A percentile compares a stretch with the other conserved stretches of the same genome.
Evolutionary conservation across 495 filamentous ascomycete genomes (phyloP).

Genomic region (Aspergillus ostianus): DNA sequence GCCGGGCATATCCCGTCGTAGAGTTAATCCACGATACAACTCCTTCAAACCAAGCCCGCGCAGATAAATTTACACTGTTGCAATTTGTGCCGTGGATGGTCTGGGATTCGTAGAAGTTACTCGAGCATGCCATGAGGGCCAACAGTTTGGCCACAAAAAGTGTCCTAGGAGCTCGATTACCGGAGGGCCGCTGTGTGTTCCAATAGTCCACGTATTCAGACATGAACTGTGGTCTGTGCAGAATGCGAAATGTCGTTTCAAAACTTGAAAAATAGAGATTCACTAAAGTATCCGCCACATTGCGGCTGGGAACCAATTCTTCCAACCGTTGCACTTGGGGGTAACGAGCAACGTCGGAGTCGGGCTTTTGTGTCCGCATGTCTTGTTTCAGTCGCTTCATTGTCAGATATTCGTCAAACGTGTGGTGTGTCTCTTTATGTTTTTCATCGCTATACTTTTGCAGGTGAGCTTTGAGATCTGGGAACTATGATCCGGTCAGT

Average conservation of each 20-base stretch:
- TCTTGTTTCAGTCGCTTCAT: not conserved
- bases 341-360: not conserved
- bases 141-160: not conserved
- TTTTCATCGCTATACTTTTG: not conserved
- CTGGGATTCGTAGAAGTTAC: not conserved
- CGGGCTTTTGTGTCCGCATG: not conserved
- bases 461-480: not conserved
- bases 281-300: not conserved
- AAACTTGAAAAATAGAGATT: not conserved
- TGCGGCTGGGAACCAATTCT: not conserved
- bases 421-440: not conserved
- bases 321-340: not conserved
- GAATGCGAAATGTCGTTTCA: not conserved
- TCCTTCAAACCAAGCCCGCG: not conserved
- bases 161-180: not conserved
- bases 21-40: slow-evolving; percentile 7
- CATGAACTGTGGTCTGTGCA: not conserved
- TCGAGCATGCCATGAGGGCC: slow-evolving; percentile 1
- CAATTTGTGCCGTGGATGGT: not conserved
- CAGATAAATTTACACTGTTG: not conserved
- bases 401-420: not conserved
- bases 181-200: not conserved
- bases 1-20: slow-evolving; percentile 9
- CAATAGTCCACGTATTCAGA: not conserved
- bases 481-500: slow-evolving; percentile 1